Evolutionary conservation across 495 filamentous ascomycete genomes (phyloP), one percentile per base, ranked within the genome.

Genomic region (Parmelia sp.): DNA sequence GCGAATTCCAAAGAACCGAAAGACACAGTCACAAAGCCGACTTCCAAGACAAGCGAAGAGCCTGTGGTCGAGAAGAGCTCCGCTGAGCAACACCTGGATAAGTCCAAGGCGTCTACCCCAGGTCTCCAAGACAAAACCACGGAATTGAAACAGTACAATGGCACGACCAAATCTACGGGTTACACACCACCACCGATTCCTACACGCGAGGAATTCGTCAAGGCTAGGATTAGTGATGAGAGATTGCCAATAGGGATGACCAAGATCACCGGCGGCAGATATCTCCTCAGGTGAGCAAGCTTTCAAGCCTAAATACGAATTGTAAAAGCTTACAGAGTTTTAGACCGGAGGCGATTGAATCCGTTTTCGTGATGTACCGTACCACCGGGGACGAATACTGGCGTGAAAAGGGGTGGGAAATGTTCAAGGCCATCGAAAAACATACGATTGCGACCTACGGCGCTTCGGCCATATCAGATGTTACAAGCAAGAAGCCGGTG

Each of bases 331-430:
- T n/a, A 61, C 25, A 25, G 42, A 29, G 37, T 11, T 17, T 27
- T 63, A 92, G 90, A 55, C 92, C 92, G 53, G 92, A 96, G 78
- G 92, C 92, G 4, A 96, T 96, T 67, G 92, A 96, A 73, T 95
- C 90, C 2, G 90, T 96, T 19, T 96, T 91, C 82, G 92, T 95
- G 78, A 91, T 96, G 88, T 96, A 89, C 78, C 89, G 92, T 70
- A 86, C 94, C 67, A 96, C 91, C 0, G 92, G 90, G 60, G 89
- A 94, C 62, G 73, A 81, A 0, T 73, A 76, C 56, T 96, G 91
- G 90, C 90, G 90, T 61, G 84, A 89, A 62, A 89, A 89, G 68
- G 92, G 91, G 25, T 96, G 92, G 92, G 82, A 84, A 58, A 96
- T 96, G 92, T 96, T 92, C 72, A 75, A 87, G 70, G 82, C 90